Evolutionary conservation across 257 asterid genomes (phyloP), one percentile per base, ranked within the genome.

Genomic region (Eucommia ulmoides): DNA sequence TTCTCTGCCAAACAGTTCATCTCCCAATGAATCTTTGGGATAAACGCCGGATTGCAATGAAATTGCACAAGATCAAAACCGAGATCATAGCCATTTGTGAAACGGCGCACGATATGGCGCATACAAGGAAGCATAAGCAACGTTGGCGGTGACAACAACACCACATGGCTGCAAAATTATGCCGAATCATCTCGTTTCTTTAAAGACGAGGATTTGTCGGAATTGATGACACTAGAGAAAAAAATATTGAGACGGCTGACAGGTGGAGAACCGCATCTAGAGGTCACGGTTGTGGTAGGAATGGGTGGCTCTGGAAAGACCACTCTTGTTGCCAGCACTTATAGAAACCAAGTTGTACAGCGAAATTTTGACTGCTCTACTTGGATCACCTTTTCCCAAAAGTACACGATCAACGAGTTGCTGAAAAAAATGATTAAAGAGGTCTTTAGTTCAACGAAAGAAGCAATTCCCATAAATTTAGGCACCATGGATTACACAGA

Each of bases 231-330:
- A 50, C 17, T 7, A 50, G 9, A 26, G n/a, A 41, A 12, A 17
- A n/a, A 18, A 23, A 24, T 55, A 58, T 41, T 49, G n/a, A 20
- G 45, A 12, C 23, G 45, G 19, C 51, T 56, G 56, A 41, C 33
- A 21, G 58, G 24, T 45, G 24, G 55, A 23, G 60, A 62, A 24
- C 19, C 20, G 1, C 29, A 35, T 4, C 41, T 23, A 20, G 20
- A 29, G 12, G 49, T 50, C 16, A 25, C 51, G 44, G 29, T 58
- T 8, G 19, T 56, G 0, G 42, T n/a, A 4, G 68, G 62, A 16
- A 50, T 63, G 63, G 68, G 63, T 42, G 63, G 68, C 45, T 51
- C 44, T 2, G 63, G 68, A 3, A 63, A 63, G 63, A 55, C 68
- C 18, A 65, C 71, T 41, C 52, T 65, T 6, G 66, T 49, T 20